phyloP scores from a whole-genome alignment of 2,329 filamentous ascomycete genomes.

The Trichoderma sp. region DNA sequence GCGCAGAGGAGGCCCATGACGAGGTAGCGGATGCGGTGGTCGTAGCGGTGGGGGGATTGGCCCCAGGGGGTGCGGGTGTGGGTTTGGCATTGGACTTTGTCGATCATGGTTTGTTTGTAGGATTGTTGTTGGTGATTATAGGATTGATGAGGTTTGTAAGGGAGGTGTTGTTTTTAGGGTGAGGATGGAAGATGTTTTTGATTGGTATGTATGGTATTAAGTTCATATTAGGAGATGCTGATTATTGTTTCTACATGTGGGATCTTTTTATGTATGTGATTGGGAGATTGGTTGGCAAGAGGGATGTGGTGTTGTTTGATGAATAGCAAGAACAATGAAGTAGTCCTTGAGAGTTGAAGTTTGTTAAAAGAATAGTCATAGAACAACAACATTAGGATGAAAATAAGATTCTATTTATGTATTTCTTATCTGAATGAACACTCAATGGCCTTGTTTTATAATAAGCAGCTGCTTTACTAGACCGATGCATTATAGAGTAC shows the following conservation, averaged over 20 bases:
- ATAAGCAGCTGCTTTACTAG: not conserved
- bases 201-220: not conserved
- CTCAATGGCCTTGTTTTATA: not conserved
- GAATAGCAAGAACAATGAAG: not conserved
- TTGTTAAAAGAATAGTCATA: not conserved
- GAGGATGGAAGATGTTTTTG: no score
- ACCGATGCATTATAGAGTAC: not conserved
- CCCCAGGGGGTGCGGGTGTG: conserved; percentile 37
- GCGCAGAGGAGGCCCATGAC: conserved; percentile 30
- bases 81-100: conserved; percentile 32
- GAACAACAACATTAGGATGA: not conserved
- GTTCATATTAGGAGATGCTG: no score
- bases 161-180: no score
- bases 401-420: not conserved
- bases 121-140: not conserved
- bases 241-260: not conserved
- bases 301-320: not conserved
- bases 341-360: not conserved
- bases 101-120: conserved; percentile 23
- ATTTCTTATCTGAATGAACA: not conserved
- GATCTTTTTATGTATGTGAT: not conserved
- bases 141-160: not conserved
- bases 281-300: not conserved
- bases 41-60: conserved; percentile 28
- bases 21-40: conserved; percentile 31